phyloP scores from a whole-genome alignment of 192 early-diverging fungal species.

The Coemansia sp. region DNA sequence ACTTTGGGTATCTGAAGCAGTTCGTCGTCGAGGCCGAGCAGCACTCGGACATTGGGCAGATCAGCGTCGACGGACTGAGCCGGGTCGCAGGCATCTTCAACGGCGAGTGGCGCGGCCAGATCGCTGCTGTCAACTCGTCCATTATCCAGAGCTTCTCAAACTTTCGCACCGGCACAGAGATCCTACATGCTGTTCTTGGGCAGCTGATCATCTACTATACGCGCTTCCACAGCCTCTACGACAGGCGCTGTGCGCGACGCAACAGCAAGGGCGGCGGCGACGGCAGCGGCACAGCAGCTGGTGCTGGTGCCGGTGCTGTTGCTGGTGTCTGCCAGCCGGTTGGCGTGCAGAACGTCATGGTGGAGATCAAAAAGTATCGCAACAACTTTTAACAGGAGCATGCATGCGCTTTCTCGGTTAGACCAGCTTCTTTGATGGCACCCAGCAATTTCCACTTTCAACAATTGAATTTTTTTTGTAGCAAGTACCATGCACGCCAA shows the following conservation, averaged over 20 bases:
- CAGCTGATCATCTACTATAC: constrained; percentile 93
- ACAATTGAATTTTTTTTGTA: constrained; percentile 1
- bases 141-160: constrained; percentile 92
- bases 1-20: constrained; percentile 76
- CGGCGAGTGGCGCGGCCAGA: constrained; percentile 70
- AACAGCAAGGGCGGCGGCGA: constrained; percentile 11
- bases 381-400: constrained; percentile 41
- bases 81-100: constrained; percentile 73
- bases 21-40: constrained; percentile 74
- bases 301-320: no score
- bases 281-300: constrained; percentile 17
- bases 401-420: no score
- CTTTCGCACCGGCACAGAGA: constrained; percentile 91
- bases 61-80: constrained; percentile 42
- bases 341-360: constrained; percentile 89
- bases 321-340: constrained; percentile 63
- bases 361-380: constrained; percentile 91
- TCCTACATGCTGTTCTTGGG: constrained; percentile 84
- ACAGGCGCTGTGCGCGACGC: constrained; percentile 64
- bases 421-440: no score
- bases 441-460: background rate
- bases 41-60: constrained; percentile 57
- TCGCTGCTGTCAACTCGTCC: constrained; percentile 75
- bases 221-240: constrained; percentile 76
- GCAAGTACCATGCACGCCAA: background rate